Base-by-base conservation (phyloP, 805 yeast genomes). In the Ogataea degrootiae region DNA sequence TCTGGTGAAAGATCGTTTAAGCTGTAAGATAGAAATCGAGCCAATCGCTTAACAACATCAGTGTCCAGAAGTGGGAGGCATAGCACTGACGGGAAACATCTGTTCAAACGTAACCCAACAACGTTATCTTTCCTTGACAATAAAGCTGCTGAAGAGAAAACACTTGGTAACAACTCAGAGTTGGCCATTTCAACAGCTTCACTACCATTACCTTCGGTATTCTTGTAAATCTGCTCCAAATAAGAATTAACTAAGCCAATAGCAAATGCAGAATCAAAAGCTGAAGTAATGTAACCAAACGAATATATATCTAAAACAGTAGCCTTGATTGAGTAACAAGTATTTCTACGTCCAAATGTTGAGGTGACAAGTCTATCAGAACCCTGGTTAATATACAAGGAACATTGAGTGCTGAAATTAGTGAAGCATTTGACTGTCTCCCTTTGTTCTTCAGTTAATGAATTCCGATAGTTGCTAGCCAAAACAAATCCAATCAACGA, bases 1-100 rank as follows among this genome's bases (percentile, higher is more conserved):
- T 90, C 97, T 59, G 89, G 92, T 17, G 90, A 79, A 45, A 86
- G 70, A 8, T 80, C 77, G 47, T 76, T 78, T 54, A 87, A 71
- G 3, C 91, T 89, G 42, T 76, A 63, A 0, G 91, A 85, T 36
- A 90, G 77, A 35, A 79, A 68, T 45, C 68, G 65, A 0, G 94
- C 76, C 2, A 83, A 74, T 6, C 70, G 67, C 41, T 70, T 62
- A 37, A 89, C 83, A 39, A 77, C 69, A 0, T 61, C 63, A 4
- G 70, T 54, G 7, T 71, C 58, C 45, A 85, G 72, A 16, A 74
- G 69, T 12, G 81, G 79, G 44, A 80, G 73, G 0, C 85, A 75
- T 15, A 85, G 71, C 46, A 84, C 66, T 3, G 80, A 65, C 2
- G 87, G 84, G 56, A 56, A 67, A 26, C 58, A 47, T 39, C 60